These are phyloP conservation scores for Leccinellum rugosiceps DNA, from an alignment of 768 basidiomycete species.

Conservation along the genomic window DNA sequence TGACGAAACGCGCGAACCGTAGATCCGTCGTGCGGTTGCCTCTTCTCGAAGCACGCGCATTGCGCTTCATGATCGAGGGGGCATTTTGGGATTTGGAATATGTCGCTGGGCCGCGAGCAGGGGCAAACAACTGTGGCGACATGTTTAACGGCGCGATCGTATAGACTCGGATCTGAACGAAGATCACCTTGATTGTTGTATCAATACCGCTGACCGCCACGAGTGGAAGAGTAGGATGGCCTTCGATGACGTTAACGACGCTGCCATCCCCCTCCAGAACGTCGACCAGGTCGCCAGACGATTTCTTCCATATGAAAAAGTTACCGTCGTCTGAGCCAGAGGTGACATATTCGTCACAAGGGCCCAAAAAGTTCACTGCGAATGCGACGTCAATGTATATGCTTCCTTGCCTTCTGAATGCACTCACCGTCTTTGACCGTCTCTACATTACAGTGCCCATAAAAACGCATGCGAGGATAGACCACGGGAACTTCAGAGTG, in stretches of 20 bases:
- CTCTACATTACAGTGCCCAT: slow-evolving; percentile 72
- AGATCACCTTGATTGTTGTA: slow-evolving; percentile 69
- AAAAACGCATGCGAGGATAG: slow-evolving; percentile 59
- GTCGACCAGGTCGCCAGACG: slow-evolving; percentile 57
- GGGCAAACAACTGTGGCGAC: slow-evolving; percentile 58
- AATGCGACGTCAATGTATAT: not conserved
- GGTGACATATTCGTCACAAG: slow-evolving; percentile 69
- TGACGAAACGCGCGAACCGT: slow-evolving; percentile 30
- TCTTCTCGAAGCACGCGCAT: slow-evolving; percentile 38
- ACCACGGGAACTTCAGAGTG: slow-evolving; percentile 47
- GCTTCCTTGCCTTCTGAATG: not conserved
- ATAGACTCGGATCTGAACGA: slow-evolving; percentile 2
- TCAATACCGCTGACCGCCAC: slow-evolving; percentile 90
- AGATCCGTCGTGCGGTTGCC: slow-evolving; percentile 19
- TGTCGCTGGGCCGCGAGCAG: slow-evolving; percentile 41
- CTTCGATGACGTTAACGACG: slow-evolving; percentile 86
- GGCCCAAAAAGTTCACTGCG: slow-evolving; percentile 81
- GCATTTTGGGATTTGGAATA: slow-evolving; percentile 57
- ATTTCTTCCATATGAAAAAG: slow-evolving; percentile 85
- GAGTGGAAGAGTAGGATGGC: slow-evolving; percentile 73
- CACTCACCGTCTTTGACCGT: slow-evolving; percentile 84
- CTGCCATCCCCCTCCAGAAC: slow-evolving; percentile 81
- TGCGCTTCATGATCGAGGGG: slow-evolving; percentile 53
- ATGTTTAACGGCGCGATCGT: not conserved
- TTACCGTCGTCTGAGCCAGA: slow-evolving; percentile 89